Evolutionary conservation across 139 green algal species (phyloP).

Genomic region (Chlamydomonas eustigma): DNA sequence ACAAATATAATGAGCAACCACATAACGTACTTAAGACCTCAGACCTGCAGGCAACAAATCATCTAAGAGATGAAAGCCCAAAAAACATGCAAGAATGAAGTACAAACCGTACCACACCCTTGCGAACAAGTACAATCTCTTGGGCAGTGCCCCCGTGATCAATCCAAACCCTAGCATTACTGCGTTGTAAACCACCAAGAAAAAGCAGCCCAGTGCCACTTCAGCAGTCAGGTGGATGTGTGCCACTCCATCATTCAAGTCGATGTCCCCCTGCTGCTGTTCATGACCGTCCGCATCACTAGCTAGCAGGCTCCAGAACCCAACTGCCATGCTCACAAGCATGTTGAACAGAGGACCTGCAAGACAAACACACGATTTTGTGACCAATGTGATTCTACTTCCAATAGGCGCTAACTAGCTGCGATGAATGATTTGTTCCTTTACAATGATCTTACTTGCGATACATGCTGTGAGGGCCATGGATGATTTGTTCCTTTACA

Average conservation of each 20-base stretch:
- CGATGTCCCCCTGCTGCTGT: background rate
- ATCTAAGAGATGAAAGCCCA: constrained; percentile 17
- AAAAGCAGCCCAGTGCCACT: constrained; percentile 61
- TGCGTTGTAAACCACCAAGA: constrained; percentile 51
- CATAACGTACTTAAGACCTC: too few relatives aligned
- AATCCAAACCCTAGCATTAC: constrained; percentile 47
- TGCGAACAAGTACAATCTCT: constrained; percentile 61
- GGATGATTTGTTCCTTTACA: too few relatives aligned
- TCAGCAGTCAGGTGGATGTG: constrained; percentile 12
- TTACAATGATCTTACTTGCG: too few relatives aligned
- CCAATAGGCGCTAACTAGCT: too few relatives aligned
- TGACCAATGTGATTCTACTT: too few relatives aligned
- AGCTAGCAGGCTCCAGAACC: constrained; percentile 17
- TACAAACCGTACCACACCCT: constrained; percentile 64
- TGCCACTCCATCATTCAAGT: background rate
- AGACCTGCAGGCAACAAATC: background rate
- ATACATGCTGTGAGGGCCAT: too few relatives aligned
- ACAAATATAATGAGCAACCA: too few relatives aligned
- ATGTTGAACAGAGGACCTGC: constrained; percentile 86
- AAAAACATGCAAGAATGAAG: constrained; percentile 34
- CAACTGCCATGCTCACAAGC: constrained; percentile 63
- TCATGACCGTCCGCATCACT: background rate
- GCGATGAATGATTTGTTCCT: too few relatives aligned
- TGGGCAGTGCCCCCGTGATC: constrained; percentile 44
- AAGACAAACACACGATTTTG: too few relatives aligned